Evolutionary conservation across 805 yeast genomes (phyloP).

Genomic region (Barnettozyma populi): DNA sequence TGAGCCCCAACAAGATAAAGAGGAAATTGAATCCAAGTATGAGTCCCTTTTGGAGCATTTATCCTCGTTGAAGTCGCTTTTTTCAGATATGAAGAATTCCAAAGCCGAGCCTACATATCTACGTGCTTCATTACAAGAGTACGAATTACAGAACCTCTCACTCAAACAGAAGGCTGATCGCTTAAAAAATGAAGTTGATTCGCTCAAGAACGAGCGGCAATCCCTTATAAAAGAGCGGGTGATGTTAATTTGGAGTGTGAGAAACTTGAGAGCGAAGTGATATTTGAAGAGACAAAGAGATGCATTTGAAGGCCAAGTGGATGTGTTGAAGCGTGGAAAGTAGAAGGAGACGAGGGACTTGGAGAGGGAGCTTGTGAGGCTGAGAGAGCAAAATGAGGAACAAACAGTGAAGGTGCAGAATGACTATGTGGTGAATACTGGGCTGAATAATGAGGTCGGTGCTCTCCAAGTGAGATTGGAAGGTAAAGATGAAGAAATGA

Average conservation of each 20-base stretch:
- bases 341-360: conserved; percentile 14
- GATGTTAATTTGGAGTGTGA: conserved; percentile 8
- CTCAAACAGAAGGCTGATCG: conserved; percentile 30
- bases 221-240: conserved; percentile 2
- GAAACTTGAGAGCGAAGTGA: conserved; percentile 4
- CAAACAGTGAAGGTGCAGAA: conserved; percentile 33
- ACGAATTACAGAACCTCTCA: conserved; percentile 37
- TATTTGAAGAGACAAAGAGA: conserved; percentile 35
- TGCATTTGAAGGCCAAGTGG: conserved; percentile 49
- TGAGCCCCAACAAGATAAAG: conserved; percentile 46
- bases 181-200: conserved; percentile 29
- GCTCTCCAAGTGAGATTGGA: conserved; percentile 20
- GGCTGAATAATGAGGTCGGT: conserved; percentile 36
- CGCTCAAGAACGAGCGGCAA: conserved; percentile 27
- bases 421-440: conserved; percentile 26
- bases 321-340: conserved; percentile 33
- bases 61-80: conserved; percentile 68
- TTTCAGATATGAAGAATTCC: conserved; percentile 67
- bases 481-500: not conserved
- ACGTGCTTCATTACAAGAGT: conserved; percentile 44
- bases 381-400: conserved; percentile 34
- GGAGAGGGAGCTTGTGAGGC: conserved; percentile 34
- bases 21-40: conserved; percentile 52
- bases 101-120: conserved; percentile 55
- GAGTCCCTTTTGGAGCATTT: conserved; percentile 56